Base-by-base conservation (phyloP, 1,284 basidiomycete genomes). In the Chondrostereum purpureum region DNA sequence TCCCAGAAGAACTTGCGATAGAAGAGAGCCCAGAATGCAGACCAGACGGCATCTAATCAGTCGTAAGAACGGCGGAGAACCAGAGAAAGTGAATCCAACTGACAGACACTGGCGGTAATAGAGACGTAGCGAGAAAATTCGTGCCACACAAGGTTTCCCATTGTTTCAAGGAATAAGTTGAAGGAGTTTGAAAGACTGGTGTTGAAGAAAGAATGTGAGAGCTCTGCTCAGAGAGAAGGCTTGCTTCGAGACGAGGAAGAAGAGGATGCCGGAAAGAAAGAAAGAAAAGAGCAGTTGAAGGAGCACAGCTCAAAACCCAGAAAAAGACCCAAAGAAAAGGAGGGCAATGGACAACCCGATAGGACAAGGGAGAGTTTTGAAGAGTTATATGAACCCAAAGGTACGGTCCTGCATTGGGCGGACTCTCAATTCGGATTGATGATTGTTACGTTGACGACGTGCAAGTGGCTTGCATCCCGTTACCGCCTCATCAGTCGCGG, bases 1-100 rank as follows among this genome's bases (percentile, higher is more conserved):
- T 93, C 91, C 82, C 86, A 92, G 68, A 92, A 90, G 74, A 88
- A 92, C 66, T 93, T 92, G 64, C 88, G 86, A 68, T 80, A 92
- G 54, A 87, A 69, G 11, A 92, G 63, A 16, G 79, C 89, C 67
- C 75, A 92, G 64, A 87, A 83, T 23, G 73, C 68, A 17, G 84
- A 79, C 89, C 88, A 91, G 3, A 89, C 67, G 46, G 80, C 77
- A 62, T 88, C 88, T 92, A 49, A 5, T 35, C 19, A 20, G 4
- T 17, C 44, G 35, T 51, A 41, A 39, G 39, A 45, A 53, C 41
- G 37, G 39, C 42, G 33, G 38, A 45, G 34, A 55, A 44, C 42
- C 33, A 23, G 34, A 34, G 22, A 27, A 41, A 3, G 33, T 38
- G 27, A 24, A 16, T 16, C 6, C 17, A 31, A 81, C 88, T 73